These are phyloP conservation scores for Capillidium heterosporum DNA, from an alignment of 371 early-diverging fungal species.

Conservation along the genomic window DNA sequence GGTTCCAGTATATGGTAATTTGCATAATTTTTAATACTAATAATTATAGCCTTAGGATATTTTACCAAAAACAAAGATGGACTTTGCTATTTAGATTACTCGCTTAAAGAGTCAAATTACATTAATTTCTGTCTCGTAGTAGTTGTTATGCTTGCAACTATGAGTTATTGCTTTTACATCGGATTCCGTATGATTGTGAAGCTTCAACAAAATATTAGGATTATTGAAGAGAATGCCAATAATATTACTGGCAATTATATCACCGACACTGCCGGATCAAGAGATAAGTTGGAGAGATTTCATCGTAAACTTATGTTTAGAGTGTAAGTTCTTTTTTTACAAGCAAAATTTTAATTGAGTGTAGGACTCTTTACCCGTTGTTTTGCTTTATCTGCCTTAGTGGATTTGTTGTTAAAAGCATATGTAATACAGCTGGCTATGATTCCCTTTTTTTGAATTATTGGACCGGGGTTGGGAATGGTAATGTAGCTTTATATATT, in stretches of 20 bases:
- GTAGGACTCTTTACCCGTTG: neutral
- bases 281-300: neutral
- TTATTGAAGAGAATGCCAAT: neutral
- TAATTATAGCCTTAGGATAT: neutral
- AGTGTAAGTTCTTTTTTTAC: neutral
- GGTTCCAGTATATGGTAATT: neutral
- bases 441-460: neutral
- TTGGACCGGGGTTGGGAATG: neutral
- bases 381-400: neutral
- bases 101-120: neutral
- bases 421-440: neutral
- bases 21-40: neutral
- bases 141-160: neutral
- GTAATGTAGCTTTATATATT: no score
- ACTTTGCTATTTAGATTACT: neutral
- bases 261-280: neutral
- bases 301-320: neutral
- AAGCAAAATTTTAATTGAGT: no score
- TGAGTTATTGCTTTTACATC: neutral
- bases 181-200: neutral
- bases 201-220: neutral
- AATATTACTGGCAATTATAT: neutral
- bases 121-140: neutral
- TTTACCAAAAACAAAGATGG: neutral
- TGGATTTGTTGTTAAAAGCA: neutral